Conservation (phyloP, 192 early-diverging fungal genomes). For the Anaeromyces robustus region DNA sequence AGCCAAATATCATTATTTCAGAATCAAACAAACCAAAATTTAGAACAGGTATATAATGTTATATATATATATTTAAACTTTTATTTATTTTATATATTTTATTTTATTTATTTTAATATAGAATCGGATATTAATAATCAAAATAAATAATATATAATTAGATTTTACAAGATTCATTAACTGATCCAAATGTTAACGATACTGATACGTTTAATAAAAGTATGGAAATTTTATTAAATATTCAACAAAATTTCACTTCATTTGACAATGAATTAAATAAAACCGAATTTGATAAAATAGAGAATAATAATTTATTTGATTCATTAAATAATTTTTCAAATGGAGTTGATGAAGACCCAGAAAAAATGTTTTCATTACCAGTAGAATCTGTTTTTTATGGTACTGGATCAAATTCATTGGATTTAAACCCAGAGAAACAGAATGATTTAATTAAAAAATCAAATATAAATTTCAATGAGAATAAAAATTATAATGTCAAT, state of each 20-base stretch:
- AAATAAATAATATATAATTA: too few relatives aligned
- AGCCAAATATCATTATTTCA: neutral
- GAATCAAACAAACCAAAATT: neutral
- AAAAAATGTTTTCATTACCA: neutral
- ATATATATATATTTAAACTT: too few relatives aligned
- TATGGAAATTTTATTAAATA: neutral
- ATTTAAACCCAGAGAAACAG: neutral
- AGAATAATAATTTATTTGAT: neutral
- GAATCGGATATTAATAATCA: too few relatives aligned
- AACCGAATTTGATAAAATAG: neutral
- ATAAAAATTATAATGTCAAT: neutral
- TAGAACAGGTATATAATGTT: too few relatives aligned
- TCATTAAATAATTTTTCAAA: neutral
- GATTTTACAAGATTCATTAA: neutral
- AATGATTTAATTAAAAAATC: neutral
- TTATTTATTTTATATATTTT: too few relatives aligned
- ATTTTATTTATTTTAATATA: too few relatives aligned
- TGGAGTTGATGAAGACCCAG: neutral
- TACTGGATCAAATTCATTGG: neutral
- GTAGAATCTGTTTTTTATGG: neutral
- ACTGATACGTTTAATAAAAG: neutral
- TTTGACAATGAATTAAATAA: neutral
- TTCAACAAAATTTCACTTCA: neutral
- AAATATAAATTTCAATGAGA: neutral
- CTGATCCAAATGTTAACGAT: neutral